These are phyloP conservation scores for Aspergillus brunneoviolaceus DNA, from an alignment of 2,329 filamentous ascomycete genomes.

Conservation along the genomic window DNA sequence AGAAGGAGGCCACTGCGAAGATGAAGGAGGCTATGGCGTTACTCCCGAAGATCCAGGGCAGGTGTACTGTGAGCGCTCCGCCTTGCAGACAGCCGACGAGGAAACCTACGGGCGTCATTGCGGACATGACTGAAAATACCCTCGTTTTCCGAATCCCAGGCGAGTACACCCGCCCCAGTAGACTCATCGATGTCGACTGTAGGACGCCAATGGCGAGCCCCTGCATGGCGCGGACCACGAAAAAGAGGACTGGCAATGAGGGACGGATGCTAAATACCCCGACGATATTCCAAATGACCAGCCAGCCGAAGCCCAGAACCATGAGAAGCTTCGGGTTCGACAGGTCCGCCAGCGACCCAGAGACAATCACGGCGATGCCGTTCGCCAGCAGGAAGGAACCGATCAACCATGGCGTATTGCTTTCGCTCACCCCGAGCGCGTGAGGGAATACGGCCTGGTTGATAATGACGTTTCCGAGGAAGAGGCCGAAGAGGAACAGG, in stretches of 20 bases:
- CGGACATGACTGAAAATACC: conserved; percentile 39
- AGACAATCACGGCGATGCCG: conserved; percentile 40
- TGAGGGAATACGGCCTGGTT: not conserved
- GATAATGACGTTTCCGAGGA: not conserved
- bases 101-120: conserved; percentile 45
- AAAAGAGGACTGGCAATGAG: conserved; percentile 10
- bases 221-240: conserved; percentile 34
- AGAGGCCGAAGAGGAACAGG: conserved; percentile 1
- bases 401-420: conserved; percentile 40
- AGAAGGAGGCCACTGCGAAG: conserved; percentile 21
- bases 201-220: conserved; percentile 50
- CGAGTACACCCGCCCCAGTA: conserved; percentile 45
- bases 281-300: not conserved
- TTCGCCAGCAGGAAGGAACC: conserved; percentile 39
- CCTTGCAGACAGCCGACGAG: conserved; percentile 44
- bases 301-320: not conserved
- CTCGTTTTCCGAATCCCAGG: conserved; percentile 38
- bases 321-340: conserved; percentile 33
- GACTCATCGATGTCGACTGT: conserved; percentile 48
- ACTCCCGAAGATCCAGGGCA: conserved; percentile 43
- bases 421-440: conserved; percentile 28
- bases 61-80: conserved; percentile 36
- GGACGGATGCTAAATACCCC: not conserved
- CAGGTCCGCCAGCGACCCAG: conserved; percentile 33
- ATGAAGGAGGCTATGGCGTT: conserved; percentile 35